These are phyloP conservation scores for Ostreobium quekettii DNA, from an alignment of 139 green algal species.

Conservation along the genomic window DNA sequence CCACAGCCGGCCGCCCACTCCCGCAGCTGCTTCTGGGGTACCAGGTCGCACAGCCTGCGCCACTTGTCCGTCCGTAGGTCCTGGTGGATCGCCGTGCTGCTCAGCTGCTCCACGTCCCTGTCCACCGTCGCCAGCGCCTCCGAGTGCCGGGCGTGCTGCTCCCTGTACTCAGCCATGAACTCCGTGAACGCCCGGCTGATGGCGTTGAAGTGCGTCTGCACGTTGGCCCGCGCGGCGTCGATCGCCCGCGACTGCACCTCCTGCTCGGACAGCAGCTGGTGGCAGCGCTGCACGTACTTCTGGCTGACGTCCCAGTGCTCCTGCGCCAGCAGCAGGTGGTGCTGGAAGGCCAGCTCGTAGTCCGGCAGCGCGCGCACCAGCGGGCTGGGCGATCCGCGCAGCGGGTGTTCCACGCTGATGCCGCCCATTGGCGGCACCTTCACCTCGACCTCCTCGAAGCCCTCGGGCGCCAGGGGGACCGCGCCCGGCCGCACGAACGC, in stretches of 20 bases:
- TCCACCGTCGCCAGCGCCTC: constrained; percentile 62
- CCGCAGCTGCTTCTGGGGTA: constrained; percentile 45
- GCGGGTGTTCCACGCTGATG: constrained; percentile 42
- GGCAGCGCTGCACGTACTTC: constrained; percentile 40
- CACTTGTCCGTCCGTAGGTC: constrained; percentile 25
- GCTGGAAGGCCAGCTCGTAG: constrained; percentile 73
- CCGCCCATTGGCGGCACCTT: constrained; percentile 23
- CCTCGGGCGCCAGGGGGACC: constrained; percentile 7
- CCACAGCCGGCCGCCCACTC: constrained; percentile 52
- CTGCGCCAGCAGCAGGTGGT: constrained; percentile 48
- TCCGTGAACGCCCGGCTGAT: constrained; percentile 44
- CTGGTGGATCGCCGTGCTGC: constrained; percentile 43
- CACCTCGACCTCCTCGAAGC: background rate
- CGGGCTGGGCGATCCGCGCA: constrained; percentile 52
- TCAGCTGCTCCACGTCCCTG: constrained; percentile 56
- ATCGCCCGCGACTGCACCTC: constrained; percentile 73
- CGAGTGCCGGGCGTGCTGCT: constrained; percentile 39
- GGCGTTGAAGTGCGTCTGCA: constrained; percentile 80
- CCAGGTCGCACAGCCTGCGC: constrained; percentile 47
- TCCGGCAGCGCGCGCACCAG: constrained; percentile 69
- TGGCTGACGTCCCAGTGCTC: constrained; percentile 38
- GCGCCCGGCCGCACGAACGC: constrained; percentile 39
- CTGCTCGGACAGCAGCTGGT: constrained; percentile 62
- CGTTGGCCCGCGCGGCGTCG: constrained; percentile 70
- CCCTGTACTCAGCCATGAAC: constrained; percentile 51